Evolutionary conservation across 495 filamentous ascomycete genomes (phyloP).

Genomic region (Tuber brumale): DNA sequence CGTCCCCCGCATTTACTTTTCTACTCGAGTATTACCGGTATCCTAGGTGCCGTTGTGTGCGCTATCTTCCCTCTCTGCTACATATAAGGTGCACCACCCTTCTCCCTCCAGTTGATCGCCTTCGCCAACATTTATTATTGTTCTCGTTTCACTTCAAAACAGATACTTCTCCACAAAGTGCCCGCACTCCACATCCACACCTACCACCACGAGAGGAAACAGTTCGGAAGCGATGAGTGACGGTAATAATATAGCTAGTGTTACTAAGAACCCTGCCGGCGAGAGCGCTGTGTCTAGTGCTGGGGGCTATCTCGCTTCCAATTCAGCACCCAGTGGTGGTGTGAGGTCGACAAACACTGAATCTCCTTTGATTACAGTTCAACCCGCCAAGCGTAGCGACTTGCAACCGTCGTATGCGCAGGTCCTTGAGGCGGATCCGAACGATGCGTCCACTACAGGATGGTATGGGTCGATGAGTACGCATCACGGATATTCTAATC

Average conservation of each 20-base stretch:
- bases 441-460: constrained; percentile 66
- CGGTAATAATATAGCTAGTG: constrained; percentile 14
- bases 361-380: constrained; percentile 60
- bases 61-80: neutral
- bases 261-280: constrained; percentile 8
- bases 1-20: neutral
- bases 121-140: neutral
- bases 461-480: constrained; percentile 89
- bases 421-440: constrained; percentile 57
- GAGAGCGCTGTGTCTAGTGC: neutral
- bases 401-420: constrained; percentile 85
- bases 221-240: constrained; percentile 12
- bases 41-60: neutral
- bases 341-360: constrained; percentile 26
- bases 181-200: neutral
- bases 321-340: constrained; percentile 9
- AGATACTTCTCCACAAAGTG: neutral
- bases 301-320: constrained; percentile 24
- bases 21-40: no score
- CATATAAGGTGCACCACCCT: neutral
- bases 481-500: constrained; percentile 37
- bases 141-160: neutral
- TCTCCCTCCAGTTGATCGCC: neutral
- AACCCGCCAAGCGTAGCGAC: constrained; percentile 74
- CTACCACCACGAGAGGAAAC: neutral